These are phyloP conservation scores for Paramyrothecium roridum DNA, from an alignment of 2,329 filamentous ascomycete genomes.

Conservation along the genomic window DNA sequence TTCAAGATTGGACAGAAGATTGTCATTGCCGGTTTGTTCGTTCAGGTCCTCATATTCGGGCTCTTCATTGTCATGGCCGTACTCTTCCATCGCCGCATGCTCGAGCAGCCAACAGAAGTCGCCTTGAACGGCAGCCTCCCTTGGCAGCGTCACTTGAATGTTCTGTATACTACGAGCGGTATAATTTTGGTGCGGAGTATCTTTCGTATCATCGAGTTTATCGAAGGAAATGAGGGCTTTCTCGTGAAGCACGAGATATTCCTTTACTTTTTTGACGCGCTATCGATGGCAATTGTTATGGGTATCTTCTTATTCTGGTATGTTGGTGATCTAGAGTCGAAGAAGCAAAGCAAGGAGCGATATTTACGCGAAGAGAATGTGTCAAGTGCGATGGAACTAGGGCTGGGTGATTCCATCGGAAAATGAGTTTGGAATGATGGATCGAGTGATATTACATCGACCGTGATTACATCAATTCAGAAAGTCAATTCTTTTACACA, in stretches of 20 bases:
- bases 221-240: constrained; percentile 36
- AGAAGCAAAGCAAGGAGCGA: no score
- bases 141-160: constrained; percentile 24
- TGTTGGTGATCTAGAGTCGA: constrained; percentile 7
- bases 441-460: no score
- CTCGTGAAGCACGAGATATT: constrained; percentile 36
- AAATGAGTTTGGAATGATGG: no score
- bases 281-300: constrained; percentile 38
- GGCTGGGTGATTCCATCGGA: no score
- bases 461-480: no score
- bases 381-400: no score
- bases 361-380: no score
- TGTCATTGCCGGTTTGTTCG: constrained; percentile 50
- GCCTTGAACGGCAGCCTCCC: constrained; percentile 6
- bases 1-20: constrained; percentile 41
- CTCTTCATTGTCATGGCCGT: constrained; percentile 46
- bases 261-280: constrained; percentile 41
- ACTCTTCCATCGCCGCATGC: constrained; percentile 36
- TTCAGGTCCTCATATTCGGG: constrained; percentile 56
- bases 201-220: constrained; percentile 45
- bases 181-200: constrained; percentile 43
- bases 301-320: constrained; percentile 26
- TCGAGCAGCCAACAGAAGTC: constrained; percentile 8
- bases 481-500: no score
- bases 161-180: constrained; percentile 24